Percentiles rank a stretch among this genome's conserved stretches.
Evolutionary conservation across 495 filamentous ascomycete genomes (phyloP).

Genomic region (Hypoxylon cercidicola): DNA sequence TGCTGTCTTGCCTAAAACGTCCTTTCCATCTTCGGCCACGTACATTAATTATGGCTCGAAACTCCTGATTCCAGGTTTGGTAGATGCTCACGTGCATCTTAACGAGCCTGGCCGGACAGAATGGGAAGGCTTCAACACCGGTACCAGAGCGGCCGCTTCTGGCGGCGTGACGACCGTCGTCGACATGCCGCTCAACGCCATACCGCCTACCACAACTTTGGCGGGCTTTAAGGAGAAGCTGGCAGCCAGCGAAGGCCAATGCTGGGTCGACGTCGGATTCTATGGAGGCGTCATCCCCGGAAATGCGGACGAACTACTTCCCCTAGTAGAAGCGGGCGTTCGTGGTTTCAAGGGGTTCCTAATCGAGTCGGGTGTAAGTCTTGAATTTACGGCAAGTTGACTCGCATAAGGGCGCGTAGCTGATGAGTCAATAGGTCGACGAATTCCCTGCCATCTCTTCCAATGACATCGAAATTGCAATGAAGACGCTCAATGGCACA

Average conservation of each 20-base stretch:
- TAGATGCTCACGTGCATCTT: conserved; percentile 97
- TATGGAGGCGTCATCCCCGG: conserved; percentile 96
- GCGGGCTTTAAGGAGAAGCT: conserved; percentile 84
- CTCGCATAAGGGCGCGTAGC: conserved; percentile 8
- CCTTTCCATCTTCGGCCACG: conserved; percentile 75
- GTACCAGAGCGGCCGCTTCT: conserved; percentile 92
- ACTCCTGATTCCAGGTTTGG: conserved; percentile 88
- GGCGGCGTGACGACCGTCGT: conserved; percentile 98
- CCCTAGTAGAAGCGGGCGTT: conserved; percentile 84
- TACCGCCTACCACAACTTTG: conserved; percentile 94
- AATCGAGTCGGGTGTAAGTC: conserved; percentile 93
- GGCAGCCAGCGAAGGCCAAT: conserved; percentile 84
- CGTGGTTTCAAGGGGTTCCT: conserved; percentile 98
- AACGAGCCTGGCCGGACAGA: conserved; percentile 98
- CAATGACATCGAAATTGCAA: conserved; percentile 78
- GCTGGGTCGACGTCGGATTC: conserved; percentile 99
- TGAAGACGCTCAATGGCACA: conserved; percentile 77
- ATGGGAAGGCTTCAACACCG: conserved; percentile 98
- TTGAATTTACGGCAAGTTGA: conserved; percentile 1
- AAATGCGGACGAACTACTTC: conserved; percentile 81
- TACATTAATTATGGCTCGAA: conserved; percentile 90
- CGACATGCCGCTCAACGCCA: conserved; percentile 98
- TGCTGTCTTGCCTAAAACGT: conserved; percentile 72
- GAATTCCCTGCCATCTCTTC: conserved; percentile 93
- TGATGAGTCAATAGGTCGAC: conserved; percentile 70